phyloP scores from a whole-genome alignment of 495 filamentous ascomycete genomes.

The Penicillium soppii region DNA sequence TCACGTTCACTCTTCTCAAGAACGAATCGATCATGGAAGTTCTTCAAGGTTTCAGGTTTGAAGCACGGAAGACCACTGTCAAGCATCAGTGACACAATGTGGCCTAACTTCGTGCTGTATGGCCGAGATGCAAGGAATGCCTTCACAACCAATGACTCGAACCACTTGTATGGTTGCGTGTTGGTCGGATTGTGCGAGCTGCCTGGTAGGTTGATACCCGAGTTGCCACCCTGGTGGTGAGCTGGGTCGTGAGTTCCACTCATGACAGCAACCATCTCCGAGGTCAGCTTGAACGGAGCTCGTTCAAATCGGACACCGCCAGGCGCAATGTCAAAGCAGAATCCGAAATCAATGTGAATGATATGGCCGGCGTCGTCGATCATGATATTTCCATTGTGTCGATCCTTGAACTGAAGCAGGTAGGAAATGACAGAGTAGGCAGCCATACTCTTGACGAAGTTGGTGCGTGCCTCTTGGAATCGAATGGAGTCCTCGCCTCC shows the following conservation, averaged over 20 bases:
- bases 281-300: constrained; percentile 95
- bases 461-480: constrained; percentile 93
- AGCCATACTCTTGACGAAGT: constrained; percentile 99
- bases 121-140: constrained; percentile 89
- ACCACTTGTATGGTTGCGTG: constrained; percentile 90
- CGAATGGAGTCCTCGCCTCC: constrained; percentile 89
- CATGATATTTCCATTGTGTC: constrained; percentile 99
- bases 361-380: constrained; percentile 95
- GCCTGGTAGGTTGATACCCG: constrained; percentile 33
- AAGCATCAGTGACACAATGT: constrained; percentile 92
- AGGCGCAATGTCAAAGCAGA: constrained; percentile 98
- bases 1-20: constrained; percentile 91
- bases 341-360: constrained; percentile 98
- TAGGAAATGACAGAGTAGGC: constrained; percentile 99
- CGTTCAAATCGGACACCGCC: constrained; percentile 96
- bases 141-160: constrained; percentile 95
- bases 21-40: constrained; percentile 92
- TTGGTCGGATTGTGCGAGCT: constrained; percentile 52
- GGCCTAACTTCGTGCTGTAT: constrained; percentile 78
- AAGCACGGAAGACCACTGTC: constrained; percentile 97
- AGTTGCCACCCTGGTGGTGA: constrained; percentile 24
- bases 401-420: constrained; percentile 96
- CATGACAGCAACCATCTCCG: constrained; percentile 98
- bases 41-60: constrained; percentile 90
- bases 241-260: constrained; percentile 63